phyloP scores from a whole-genome alignment of 805 yeast genomes.

The Pachysolen tannophilus region DNA sequence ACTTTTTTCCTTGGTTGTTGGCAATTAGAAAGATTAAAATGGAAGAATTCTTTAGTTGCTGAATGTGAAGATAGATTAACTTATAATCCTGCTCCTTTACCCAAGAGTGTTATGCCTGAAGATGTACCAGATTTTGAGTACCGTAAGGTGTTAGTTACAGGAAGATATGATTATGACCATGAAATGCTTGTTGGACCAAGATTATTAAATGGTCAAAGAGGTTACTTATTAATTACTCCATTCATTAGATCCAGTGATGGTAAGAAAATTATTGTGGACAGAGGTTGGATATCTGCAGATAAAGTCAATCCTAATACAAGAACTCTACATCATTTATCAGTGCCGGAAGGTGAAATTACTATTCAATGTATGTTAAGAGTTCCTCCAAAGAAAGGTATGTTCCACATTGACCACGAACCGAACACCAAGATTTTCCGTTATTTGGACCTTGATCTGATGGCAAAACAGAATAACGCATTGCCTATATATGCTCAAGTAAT shows the following conservation, averaged over 20 bases:
- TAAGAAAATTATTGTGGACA: slow-evolving; percentile 68
- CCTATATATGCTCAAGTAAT: slow-evolving; percentile 75
- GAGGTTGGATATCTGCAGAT: slow-evolving; percentile 87
- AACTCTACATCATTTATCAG: slow-evolving; percentile 55
- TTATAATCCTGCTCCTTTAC: slow-evolving; percentile 64
- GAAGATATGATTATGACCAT: slow-evolving; percentile 73
- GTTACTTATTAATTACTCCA: slow-evolving; percentile 79
- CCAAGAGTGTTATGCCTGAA: slow-evolving; percentile 54
- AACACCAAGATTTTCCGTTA: slow-evolving; percentile 67
- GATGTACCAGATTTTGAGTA: slow-evolving; percentile 72
- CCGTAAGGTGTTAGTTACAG: slow-evolving; percentile 68
- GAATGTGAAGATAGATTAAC: slow-evolving; percentile 77
- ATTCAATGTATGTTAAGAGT: slow-evolving; percentile 68
- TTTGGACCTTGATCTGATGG: slow-evolving; percentile 79
- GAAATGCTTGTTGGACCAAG: slow-evolving; percentile 94
- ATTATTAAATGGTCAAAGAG: slow-evolving; percentile 57
- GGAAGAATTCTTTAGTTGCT: slow-evolving; percentile 84
- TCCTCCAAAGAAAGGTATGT: slow-evolving; percentile 53
- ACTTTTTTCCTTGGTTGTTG: slow-evolving; percentile 86
- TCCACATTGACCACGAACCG: slow-evolving; percentile 62
- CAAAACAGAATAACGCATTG: slow-evolving; percentile 51
- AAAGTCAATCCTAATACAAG: slow-evolving; percentile 49
- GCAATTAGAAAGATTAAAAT: slow-evolving; percentile 79
- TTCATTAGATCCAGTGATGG: slow-evolving; percentile 69
- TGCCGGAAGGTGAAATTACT: slow-evolving; percentile 66